A percentile compares a stretch with the other conserved stretches of the same genome.
Evolutionary conservation across 371 early-diverging fungal species (phyloP).

Genomic region (Mortierella sp.): DNA sequence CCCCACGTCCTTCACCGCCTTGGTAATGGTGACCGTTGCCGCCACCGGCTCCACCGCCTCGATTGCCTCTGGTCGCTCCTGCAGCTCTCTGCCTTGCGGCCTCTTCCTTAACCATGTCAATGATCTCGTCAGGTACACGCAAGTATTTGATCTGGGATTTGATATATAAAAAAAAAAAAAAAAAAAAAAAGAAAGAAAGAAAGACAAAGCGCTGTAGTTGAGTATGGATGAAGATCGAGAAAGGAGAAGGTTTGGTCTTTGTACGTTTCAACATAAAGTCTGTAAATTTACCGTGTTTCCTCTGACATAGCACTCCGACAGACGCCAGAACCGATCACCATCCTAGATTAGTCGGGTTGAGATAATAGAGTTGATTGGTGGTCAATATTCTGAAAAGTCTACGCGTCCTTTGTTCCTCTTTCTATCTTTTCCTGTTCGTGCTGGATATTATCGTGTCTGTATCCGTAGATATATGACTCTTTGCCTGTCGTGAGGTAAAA

Average conservation of each 20-base stretch:
- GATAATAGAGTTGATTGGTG: background rate
- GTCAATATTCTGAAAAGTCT: background rate
- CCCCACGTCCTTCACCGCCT: conserved; percentile 53
- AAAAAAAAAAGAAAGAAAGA: background rate
- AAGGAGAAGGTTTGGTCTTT: too few species aligned
- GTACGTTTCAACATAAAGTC: too few species aligned
- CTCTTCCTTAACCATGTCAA: conserved; percentile 90
- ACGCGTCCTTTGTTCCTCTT: too few species aligned
- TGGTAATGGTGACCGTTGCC: conserved; percentile 51
- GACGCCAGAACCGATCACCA: conserved; percentile 92
- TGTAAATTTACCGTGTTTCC: conserved; percentile 74
- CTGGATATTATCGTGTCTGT: too few species aligned
- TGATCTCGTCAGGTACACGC: conserved; percentile 91
- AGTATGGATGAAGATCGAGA: too few species aligned
- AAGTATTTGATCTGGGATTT: conserved; percentile 85
- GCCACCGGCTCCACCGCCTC: conserved; percentile 53
- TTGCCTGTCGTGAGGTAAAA: too few species aligned
- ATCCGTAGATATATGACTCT: too few species aligned
- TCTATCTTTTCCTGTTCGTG: too few species aligned
- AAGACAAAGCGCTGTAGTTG: background rate
- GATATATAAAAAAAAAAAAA: background rate
- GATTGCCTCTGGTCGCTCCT: conserved; percentile 54
- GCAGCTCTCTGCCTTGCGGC: conserved; percentile 56
- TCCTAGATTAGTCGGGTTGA: conserved; percentile 63
- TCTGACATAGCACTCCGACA: conserved; percentile 92